A percentile compares a stretch with the other conserved stretches of the same genome.
These are phyloP conservation scores for Scedosporium boydii DNA, from an alignment of 2,329 filamentous ascomycete species.

Conservation along the genomic window DNA sequence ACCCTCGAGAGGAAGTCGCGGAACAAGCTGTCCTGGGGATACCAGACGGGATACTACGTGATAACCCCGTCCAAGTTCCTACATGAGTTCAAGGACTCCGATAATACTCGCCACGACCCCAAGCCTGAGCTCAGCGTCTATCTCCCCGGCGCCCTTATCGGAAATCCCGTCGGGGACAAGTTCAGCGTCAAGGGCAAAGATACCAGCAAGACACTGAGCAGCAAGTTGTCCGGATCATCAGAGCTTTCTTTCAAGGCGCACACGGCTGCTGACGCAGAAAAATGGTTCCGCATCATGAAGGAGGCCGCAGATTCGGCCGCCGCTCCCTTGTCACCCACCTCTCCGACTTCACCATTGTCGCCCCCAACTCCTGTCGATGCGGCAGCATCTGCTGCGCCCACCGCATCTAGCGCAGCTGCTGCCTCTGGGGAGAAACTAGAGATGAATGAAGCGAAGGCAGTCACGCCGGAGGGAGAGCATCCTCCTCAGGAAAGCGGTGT, in stretches of 20 bases:
- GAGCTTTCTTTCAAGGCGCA: slow-evolving; percentile 86
- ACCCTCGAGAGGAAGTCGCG: slow-evolving; percentile 84
- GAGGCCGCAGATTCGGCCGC: slow-evolving; percentile 42
- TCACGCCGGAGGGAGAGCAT: not conserved
- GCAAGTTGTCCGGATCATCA: slow-evolving; percentile 68
- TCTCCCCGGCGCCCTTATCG: slow-evolving; percentile 80
- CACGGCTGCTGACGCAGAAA: slow-evolving; percentile 66
- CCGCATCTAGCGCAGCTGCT: slow-evolving; percentile 1
- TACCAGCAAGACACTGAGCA: slow-evolving; percentile 66
- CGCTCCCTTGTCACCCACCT: slow-evolving; percentile 16
- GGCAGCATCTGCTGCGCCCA: not conserved
- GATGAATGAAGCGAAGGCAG: slow-evolving; percentile 12
- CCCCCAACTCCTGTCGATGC: slow-evolving; percentile 2
- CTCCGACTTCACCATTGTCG: slow-evolving; percentile 22
- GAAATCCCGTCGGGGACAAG: slow-evolving; percentile 63
- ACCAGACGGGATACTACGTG: slow-evolving; percentile 77
- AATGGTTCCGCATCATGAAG: slow-evolving; percentile 73
- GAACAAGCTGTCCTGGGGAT: slow-evolving; percentile 70
- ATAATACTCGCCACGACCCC: slow-evolving; percentile 61
- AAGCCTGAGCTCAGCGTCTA: slow-evolving; percentile 82
- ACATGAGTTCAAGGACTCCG: slow-evolving; percentile 93
- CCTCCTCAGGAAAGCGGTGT: slow-evolving; percentile 8
- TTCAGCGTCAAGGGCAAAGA: slow-evolving; percentile 97
- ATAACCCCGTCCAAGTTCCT: slow-evolving; percentile 81
- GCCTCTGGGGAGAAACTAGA: slow-evolving; percentile 18